Evolutionary conservation across 306 rosid species (phyloP), one percentile per base, ranked within the genome.

Genomic region (Fagus crenata): DNA sequence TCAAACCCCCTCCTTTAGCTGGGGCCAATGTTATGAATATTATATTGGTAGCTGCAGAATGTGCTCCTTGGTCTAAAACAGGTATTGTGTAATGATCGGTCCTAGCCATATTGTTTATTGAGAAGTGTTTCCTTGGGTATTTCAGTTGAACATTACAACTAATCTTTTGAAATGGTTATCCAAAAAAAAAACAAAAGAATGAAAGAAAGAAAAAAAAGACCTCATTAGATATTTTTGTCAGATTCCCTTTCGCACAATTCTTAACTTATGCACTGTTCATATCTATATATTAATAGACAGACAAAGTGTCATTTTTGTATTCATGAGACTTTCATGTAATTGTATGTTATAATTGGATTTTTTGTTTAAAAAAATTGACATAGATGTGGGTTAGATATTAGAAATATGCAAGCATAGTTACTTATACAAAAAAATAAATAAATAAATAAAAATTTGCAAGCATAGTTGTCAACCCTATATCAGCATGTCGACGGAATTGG

Each of bases 1-100:
- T 70, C 64, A 85, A 88, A 5, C 75, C 87, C 46, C 90, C 91
- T 72, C 97, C 98, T 13, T 81, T 95, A 92, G 98, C 99, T 64
- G 98, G 97, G 77, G 77, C 72, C 22, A 95, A 95, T 78, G 97
- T 86, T 73, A 92, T 95, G 98, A 95, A 95, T 79, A 22, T 95
- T 81, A 86, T 95, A 78, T 55, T 95, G 81, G 97, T 86, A 43
- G 89, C 99, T 17, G 93, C 89, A 64, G 99, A 95, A 84, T 95
- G 99, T 73, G 90, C 93, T 87, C 99, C 99, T 41, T 95, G 91
- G 90, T 80, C 89, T 2, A 92, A 95, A 88, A 91, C 99, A 81
- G 99, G 99, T 92, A 89, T 72, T 75, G 53, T 71, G 41, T 5
- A 53, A 33, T 42, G 51, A 33, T 31, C 46, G 63, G 80, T 67